These are phyloP conservation scores for Silene conica DNA, from an alignment of 148 eudicot species.

Conservation along the genomic window DNA sequence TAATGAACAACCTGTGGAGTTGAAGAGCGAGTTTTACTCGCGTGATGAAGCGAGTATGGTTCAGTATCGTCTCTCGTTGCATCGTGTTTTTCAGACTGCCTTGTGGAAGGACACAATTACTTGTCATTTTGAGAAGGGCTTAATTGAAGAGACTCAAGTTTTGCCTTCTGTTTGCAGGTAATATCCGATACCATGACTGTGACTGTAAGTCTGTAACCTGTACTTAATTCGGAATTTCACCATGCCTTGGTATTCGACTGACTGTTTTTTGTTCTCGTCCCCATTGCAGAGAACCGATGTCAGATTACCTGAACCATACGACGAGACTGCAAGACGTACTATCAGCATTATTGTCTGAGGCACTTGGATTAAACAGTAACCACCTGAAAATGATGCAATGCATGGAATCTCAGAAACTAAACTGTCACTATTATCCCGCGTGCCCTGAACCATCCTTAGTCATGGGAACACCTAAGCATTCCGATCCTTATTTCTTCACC, in stretches of 20 bases:
- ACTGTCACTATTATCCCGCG: slow-evolving; percentile 30
- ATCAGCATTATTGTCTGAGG: slow-evolving; percentile 8
- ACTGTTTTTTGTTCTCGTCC: background rate
- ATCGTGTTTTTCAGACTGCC: slow-evolving; percentile 15
- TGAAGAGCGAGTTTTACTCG: slow-evolving; percentile 9
- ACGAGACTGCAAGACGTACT: slow-evolving; percentile 1
- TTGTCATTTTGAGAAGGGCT: slow-evolving; percentile 6
- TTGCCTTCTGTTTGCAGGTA: slow-evolving; percentile 17
- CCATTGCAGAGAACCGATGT: slow-evolving; percentile 6
- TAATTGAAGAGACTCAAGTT: background rate
- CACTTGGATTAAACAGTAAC: background rate
- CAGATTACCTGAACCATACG: slow-evolving; percentile 6
- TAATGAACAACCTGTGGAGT: slow-evolving; percentile 14
- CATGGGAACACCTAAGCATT: slow-evolving; percentile 26
- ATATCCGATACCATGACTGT: too few relatives aligned
- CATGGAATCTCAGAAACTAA: slow-evolving; percentile 8
- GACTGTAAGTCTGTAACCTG: too few relatives aligned
- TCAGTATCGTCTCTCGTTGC: slow-evolving; percentile 15
- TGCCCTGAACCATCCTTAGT: slow-evolving; percentile 29
- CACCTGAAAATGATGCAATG: slow-evolving; percentile 16
- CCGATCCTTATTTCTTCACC: slow-evolving; percentile 35
- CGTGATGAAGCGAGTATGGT: slow-evolving; percentile 11
- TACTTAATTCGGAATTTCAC: too few relatives aligned
- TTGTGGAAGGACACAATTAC: slow-evolving; percentile 18
- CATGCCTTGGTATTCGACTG: too few relatives aligned